Evolutionary conservation across 2,329 filamentous ascomycete genomes (phyloP), one percentile per base, ranked within the genome.

Genomic region (Parastagonospora nodorum): DNA sequence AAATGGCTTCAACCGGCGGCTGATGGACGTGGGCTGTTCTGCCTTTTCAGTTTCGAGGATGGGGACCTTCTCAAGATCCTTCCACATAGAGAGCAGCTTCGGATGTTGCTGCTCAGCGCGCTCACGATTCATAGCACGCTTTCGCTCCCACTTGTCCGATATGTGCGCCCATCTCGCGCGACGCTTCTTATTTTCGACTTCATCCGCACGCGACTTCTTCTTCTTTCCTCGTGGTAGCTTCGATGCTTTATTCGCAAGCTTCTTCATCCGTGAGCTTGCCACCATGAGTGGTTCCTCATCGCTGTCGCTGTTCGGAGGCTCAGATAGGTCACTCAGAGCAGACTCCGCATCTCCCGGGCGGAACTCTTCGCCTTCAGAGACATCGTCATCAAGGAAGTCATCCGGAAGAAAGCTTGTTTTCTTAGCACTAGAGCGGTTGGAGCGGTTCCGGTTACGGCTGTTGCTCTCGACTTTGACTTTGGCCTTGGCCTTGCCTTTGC

Each of bases 1-100:
- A 71, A 97, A 99, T 0, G 88, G 87, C 73, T 99, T 97, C 56
- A 99, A 80, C 48, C 87, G 87, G 33, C 93, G 88, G 44, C 83
- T 90, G 58, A 99, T 97, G 3, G 82, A 86, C 7, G 76, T 69
- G 4, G 94, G 94, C 67, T 96, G 91, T 51, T 82, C 76, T 30
- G 88, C 88, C 57, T 80, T 80, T 53, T 83, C 76, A 55, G 80
- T 80, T 59, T 84, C 82, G 55, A 97, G 83, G 14, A 87, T 76
- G 0, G 89, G 84, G 60, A 87, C 82, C 1, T 84, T 80, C 69
- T 88, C 79, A 2, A 97, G 78, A 19, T 89, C 84, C 3, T 83
- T 74, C 94, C 94, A 99, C 90, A 97, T 95, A 0, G 86, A 90
- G 37, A 76, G 78, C 35, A 99, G 82, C 46, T 86, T 83, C 0